Conservation (phyloP, 441 rosid species). For the Adansonia grandidieri region DNA sequence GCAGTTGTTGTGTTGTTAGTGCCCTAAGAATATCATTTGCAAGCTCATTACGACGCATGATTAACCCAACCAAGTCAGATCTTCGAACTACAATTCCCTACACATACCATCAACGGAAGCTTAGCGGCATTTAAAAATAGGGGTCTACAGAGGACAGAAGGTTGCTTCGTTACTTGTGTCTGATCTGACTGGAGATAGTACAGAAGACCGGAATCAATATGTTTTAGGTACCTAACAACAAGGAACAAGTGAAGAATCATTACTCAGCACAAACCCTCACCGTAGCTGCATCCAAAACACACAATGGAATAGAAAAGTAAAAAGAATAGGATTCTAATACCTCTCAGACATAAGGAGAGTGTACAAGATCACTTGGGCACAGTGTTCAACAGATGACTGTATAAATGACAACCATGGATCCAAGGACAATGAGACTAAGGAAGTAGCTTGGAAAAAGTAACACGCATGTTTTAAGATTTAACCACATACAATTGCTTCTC, state of each 20-base stretch:
- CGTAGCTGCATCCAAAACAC: slow-evolving; percentile 4
- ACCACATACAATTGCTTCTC: background rate
- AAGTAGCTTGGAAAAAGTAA: slow-evolving; percentile 16
- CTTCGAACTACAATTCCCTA: slow-evolving; percentile 85
- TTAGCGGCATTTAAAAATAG: slow-evolving; percentile 35
- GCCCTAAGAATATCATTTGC: slow-evolving; percentile 87
- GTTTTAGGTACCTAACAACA: slow-evolving; percentile 68
- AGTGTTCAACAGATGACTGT: slow-evolving; percentile 91
- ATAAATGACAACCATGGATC: slow-evolving; percentile 30
- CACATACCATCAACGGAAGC: slow-evolving; percentile 31
- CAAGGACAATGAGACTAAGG: slow-evolving; percentile 20
- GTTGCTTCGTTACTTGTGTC: slow-evolving; percentile 64
- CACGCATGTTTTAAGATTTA: slow-evolving; percentile 26
- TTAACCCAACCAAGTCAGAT: slow-evolving; percentile 90
- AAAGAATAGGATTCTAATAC: slow-evolving; percentile 43
- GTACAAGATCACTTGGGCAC: slow-evolving; percentile 97
- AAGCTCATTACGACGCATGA: slow-evolving; percentile 96
- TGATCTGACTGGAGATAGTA: slow-evolving; percentile 89
- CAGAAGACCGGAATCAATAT: slow-evolving; percentile 84
- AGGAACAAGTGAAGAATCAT: slow-evolving; percentile 27
- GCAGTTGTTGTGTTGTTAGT: slow-evolving; percentile 69
- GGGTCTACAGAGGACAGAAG: slow-evolving; percentile 33
- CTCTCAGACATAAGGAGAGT: slow-evolving; percentile 99
- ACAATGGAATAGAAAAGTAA: slow-evolving; percentile 21
- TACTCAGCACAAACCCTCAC: slow-evolving; percentile 18